Base-by-base conservation (phyloP, 495 filamentous ascomycete genomes). In the Bombardia bombarda region DNA sequence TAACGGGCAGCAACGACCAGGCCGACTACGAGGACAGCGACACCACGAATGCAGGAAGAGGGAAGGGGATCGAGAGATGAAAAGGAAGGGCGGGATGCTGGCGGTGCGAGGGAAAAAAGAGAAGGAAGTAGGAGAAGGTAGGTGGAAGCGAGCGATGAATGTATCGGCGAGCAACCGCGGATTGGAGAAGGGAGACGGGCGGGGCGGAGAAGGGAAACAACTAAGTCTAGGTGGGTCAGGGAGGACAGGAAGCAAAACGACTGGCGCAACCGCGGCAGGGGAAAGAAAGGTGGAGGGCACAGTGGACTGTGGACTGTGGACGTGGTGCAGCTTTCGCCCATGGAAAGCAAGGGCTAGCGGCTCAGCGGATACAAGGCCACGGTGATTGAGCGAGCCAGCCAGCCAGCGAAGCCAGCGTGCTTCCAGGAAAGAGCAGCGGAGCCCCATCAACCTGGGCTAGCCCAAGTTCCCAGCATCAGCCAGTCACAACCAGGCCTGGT, bases 21-120 rank as follows among this genome's bases (percentile, higher is more conserved):
- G 47, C 43, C 49, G 50, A 50, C 51, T 38, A 26, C 25, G 50
- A 52, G 45, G 43, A 53, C 56, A 41, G 31, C 38, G 52, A 55
- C 51, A 50, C 55, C 55, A 61, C 60, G 56, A 58, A 61, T 48
- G 56, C 62, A 55, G 55, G 62, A 63, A 57, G 58, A 61, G 58
- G 56, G 60, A 49, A 69, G 67, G 60, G 61, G 64, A 56, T 44
- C 42, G 50, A 45, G 45, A 40, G 52, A 57, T 48, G 49, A 66
- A 64, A 63, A 67, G 60, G 63, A 68, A 65, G 59, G 60, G 60
- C 57, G 55, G 62, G 58, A 51, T 61, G 57, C 50, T 58, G 54
- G 55, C 47, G 58, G 46, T 44, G 53, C 48, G 52, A 46, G 46
- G 54, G 51, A 60, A 52, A 58, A 56, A 55, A 54, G 48, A 58